Conservation (phyloP, 495 filamentous ascomycete genomes). For the Aspergillus olivimuriae region DNA sequence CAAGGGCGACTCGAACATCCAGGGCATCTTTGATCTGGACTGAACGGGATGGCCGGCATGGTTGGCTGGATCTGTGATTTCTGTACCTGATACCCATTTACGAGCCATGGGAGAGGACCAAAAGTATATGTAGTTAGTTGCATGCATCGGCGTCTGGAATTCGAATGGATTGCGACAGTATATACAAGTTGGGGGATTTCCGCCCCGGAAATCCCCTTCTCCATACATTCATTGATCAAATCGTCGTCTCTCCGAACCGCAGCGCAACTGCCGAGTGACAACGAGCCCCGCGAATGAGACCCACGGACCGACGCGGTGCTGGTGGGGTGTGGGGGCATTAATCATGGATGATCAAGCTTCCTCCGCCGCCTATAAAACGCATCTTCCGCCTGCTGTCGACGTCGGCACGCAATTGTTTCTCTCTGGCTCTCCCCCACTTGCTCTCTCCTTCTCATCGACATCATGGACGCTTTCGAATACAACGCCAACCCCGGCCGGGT, state of each 20-base stretch:
- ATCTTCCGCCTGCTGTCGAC: not conserved
- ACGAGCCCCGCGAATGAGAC: conserved; percentile 19
- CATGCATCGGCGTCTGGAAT: too few species aligned
- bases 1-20: conserved; percentile 48
- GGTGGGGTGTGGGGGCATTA: conserved; percentile 29
- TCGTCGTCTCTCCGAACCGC: not conserved
- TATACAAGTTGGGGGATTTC: too few species aligned
- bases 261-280: conserved; percentile 20
- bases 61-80: not conserved
- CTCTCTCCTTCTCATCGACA: conserved; percentile 7
- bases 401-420: too few species aligned
- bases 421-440: too few species aligned
- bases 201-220: too few species aligned
- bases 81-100: conserved; percentile 1
- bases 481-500: conserved; percentile 52
- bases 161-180: too few species aligned
- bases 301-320: conserved; percentile 16
- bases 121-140: too few species aligned
- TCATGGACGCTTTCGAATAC: conserved; percentile 59
- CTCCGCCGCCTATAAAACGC: conserved; percentile 11
- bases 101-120: not conserved
- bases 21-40: conserved; percentile 61
- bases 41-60: too few species aligned
- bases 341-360: conserved; percentile 22
- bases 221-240: too few species aligned